A percentile compares a stretch with the other conserved stretches of the same genome.
Conservation (phyloP, 2,329 filamentous ascomycete species). For the Macroventuria anomochaeta region DNA sequence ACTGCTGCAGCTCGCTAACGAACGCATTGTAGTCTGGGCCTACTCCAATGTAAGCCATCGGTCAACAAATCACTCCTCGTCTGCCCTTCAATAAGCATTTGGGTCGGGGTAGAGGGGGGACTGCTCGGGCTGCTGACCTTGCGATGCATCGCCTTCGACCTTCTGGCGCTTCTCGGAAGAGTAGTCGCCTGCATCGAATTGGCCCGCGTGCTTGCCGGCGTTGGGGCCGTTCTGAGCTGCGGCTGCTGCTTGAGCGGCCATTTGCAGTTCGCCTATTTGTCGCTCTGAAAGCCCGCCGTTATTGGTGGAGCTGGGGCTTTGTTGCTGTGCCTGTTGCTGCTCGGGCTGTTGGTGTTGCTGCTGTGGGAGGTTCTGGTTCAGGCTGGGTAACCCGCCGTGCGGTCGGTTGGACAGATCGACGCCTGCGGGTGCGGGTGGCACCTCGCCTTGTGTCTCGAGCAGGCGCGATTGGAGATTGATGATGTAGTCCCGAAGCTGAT, state of each 20-base stretch:
- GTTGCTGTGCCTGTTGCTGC: conserved; percentile 32
- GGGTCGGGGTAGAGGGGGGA: conserved; percentile 29
- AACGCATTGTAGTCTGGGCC: conserved; percentile 30
- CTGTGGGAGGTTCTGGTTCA: conserved; percentile 29
- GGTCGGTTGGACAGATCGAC: conserved; percentile 70
- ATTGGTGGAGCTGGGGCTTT: conserved; percentile 32
- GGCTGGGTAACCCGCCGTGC: conserved; percentile 43
- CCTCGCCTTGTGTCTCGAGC: conserved; percentile 81
- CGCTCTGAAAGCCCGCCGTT: conserved; percentile 46
- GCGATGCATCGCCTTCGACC: conserved; percentile 37
- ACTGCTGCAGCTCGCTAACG: conserved; percentile 29
- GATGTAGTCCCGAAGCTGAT: conserved; percentile 88
- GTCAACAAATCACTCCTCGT: conserved; percentile 25
- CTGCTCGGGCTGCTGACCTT: conserved; percentile 43
- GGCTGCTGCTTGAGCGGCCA: conserved; percentile 47
- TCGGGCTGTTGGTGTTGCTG: conserved; percentile 22
- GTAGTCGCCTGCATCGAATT: conserved; percentile 41
- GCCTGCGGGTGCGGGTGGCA: conserved; percentile 81
- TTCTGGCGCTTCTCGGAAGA: conserved; percentile 46
- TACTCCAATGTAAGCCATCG: conserved; percentile 34
- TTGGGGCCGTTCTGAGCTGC: conserved; percentile 44
- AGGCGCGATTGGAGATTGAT: conserved; percentile 87
- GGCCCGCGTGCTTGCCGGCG: conserved; percentile 44
- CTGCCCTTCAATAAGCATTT: conserved; percentile 44
- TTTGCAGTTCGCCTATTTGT: conserved; percentile 48